Conservation (phyloP, 2,329 filamentous ascomycete genomes). For the Aureobasidium sp. region DNA sequence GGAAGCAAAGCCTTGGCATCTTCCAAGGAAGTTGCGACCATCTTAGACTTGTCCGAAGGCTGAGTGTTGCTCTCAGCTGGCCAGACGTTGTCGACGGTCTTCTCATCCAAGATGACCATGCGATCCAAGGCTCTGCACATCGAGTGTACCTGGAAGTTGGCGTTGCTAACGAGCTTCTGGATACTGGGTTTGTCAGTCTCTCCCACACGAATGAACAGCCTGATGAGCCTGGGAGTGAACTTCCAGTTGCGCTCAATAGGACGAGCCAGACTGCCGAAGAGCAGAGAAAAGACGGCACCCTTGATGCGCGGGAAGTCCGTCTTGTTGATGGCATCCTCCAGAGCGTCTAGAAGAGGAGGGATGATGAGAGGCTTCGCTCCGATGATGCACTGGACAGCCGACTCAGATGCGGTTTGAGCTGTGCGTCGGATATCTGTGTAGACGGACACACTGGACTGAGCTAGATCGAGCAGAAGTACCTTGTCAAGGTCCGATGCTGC, state of each 20-base stretch:
- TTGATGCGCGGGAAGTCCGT: constrained; percentile 89
- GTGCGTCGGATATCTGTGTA: constrained; percentile 95
- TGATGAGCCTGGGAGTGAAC: constrained; percentile 82
- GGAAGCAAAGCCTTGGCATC: constrained; percentile 54
- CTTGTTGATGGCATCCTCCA: constrained; percentile 67
- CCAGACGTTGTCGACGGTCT: constrained; percentile 61
- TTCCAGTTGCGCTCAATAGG: constrained; percentile 89
- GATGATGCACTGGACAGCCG: constrained; percentile 82
- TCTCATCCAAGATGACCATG: constrained; percentile 71
- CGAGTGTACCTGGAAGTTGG: constrained; percentile 78
- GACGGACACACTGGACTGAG: constrained; percentile 77
- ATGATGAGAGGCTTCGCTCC: constrained; percentile 84
- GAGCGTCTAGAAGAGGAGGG: constrained; percentile 69
- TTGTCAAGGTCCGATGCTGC: constrained; percentile 88
- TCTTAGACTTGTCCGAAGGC: constrained; percentile 18
- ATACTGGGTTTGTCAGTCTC: constrained; percentile 90
- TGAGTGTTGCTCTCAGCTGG: constrained; percentile 36
- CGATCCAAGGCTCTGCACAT: constrained; percentile 83
- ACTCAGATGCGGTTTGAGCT: constrained; percentile 85
- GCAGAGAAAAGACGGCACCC: constrained; percentile 80
- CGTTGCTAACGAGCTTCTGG: constrained; percentile 74
- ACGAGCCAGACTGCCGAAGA: constrained; percentile 82
- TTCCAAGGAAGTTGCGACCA: constrained; percentile 30
- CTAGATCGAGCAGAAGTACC: constrained; percentile 72
- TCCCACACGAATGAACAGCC: constrained; percentile 80